Evolutionary conservation across 2,329 filamentous ascomycete species (phyloP).

Genomic region (Colletotrichum musicola): DNA sequence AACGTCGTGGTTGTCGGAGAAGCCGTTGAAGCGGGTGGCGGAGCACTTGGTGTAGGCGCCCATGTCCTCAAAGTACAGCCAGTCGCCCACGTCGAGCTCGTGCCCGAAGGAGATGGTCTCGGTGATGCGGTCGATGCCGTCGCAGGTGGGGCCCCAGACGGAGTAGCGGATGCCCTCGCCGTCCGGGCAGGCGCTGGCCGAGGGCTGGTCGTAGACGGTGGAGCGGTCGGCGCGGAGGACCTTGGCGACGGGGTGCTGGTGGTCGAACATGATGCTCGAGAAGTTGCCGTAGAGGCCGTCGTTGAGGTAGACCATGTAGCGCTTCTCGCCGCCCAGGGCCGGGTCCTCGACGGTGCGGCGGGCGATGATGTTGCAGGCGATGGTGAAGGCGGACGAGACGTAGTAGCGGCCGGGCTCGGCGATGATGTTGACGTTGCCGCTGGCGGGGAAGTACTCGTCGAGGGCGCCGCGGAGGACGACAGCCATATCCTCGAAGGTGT

Average conservation of each 20-base stretch:
- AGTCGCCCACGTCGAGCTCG: conserved; percentile 90
- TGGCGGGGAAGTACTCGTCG: conserved; percentile 87
- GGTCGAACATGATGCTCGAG: conserved; percentile 99
- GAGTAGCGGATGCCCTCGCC: conserved; percentile 82
- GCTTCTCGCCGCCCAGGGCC: conserved; percentile 69
- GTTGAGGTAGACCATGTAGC: conserved; percentile 98
- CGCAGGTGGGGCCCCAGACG: conserved; percentile 97
- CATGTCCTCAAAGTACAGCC: conserved; percentile 99
- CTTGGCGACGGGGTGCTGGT: conserved; percentile 90
- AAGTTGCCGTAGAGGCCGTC: conserved; percentile 99
- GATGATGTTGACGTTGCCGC: conserved; percentile 81
- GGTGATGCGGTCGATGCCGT: conserved; percentile 95
- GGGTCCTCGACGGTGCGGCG: conserved; percentile 88
- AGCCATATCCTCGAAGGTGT: conserved; percentile 94
- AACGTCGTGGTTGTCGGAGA: conserved; percentile 91
- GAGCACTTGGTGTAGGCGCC: conserved; percentile 99
- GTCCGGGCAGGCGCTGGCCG: conserved; percentile 60
- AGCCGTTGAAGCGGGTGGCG: conserved; percentile 97
- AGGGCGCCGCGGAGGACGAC: conserved; percentile 82
- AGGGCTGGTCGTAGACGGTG: conserved; percentile 68
- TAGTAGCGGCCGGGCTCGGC: conserved; percentile 98
- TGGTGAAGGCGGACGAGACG: conserved; percentile 90
- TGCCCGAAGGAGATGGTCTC: conserved; percentile 82
- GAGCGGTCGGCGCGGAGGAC: conserved; percentile 75
- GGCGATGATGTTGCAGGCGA: conserved; percentile 96